Evolutionary conservation across 805 yeast genomes (phyloP), one percentile per base, ranked within the genome.

Genomic region (Kockiozyma suomiensis): DNA sequence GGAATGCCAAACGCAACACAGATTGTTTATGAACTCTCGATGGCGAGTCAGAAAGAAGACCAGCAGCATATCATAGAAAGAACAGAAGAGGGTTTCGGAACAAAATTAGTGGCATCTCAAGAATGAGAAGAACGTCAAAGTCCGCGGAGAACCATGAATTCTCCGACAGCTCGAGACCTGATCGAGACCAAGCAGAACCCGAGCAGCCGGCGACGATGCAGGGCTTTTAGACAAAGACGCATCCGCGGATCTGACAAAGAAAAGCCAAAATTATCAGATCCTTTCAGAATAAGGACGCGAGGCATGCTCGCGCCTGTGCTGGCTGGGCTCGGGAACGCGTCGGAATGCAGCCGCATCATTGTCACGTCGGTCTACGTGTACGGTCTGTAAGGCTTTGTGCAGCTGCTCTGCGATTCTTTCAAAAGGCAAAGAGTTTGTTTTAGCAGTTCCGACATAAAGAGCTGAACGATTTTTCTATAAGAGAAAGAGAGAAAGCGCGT

Each of bases 241-340:
- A 13, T 23, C 28, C 51, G 51, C 41, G 26, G 51, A 48, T 35
- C 26, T 17, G 51, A 33, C 41, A 35, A 48, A 15, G 32, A 25
- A 50, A 41, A n/a, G 50, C 21, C 28, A 43, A 53, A 35, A 47
- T 50, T 46, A 53, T 37, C 53, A 45, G 47, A 28, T 45, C 47
- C 6, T 28, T 13, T n/a, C 35, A 7, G 46, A 50, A 17, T 12
- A 23, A 19, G 37, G 25, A 26, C 13, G 25, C 28, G 49, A 40
- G 37, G 25, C 48, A 21, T 41, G 48, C 41, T 4, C 19, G 26
- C 21, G 25, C 7, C 10, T 46, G 37, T 46, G 19, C 35, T 10
- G 35, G 23, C n/a, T 12, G 32, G 28, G 28, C 15, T 30, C 37
- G 37, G 50, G 19, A 6, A 37, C 42, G 46, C 46, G 47, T 50